These are phyloP conservation scores for Fraxinus cuspidata DNA, from an alignment of 257 asterid genomes.

Conservation along the genomic window DNA sequence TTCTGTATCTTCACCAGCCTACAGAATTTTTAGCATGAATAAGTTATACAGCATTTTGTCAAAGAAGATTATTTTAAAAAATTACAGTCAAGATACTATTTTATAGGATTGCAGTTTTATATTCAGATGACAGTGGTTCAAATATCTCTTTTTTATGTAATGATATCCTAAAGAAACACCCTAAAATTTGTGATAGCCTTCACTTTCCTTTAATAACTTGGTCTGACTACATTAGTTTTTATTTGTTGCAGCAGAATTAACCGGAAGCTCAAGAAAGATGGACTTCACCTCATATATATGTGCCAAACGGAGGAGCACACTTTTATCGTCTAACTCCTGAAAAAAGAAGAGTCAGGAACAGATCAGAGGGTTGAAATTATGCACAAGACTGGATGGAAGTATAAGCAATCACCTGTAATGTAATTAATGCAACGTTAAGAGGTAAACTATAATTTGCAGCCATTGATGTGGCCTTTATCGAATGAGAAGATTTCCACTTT, in stretches of 20 bases:
- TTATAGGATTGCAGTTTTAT: not conserved
- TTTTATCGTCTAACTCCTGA: conserved; percentile 64
- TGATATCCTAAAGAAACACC: not conserved
- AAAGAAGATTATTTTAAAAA: not conserved
- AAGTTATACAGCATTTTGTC: not conserved
- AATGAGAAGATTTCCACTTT: conserved; percentile 58
- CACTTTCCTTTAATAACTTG: not conserved
- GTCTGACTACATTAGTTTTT: conserved; percentile 2
- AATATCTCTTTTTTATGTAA: not conserved
- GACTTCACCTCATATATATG: conserved; percentile 75
- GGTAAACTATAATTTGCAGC: conserved; percentile 69
- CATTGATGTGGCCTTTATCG: conserved; percentile 53
- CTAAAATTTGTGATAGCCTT: not conserved
- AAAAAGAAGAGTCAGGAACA: conserved; percentile 19
- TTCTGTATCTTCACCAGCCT: conserved; percentile 78
- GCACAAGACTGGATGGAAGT: not conserved
- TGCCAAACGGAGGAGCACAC: conserved; percentile 75
- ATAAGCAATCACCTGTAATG: conserved; percentile 65
- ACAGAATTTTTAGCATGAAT: conserved; percentile 24
- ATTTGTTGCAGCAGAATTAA: not conserved
- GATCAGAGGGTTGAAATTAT: conserved; percentile 19
- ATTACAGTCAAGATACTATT: not conserved
- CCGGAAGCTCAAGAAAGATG: not conserved
- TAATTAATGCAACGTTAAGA: conserved; percentile 67
- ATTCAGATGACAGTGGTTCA: not conserved